Evolutionary conservation across 2,329 filamentous ascomycete species (phyloP), one percentile per base, ranked within the genome.

Genomic region (Basipetospora chlamydospora): DNA sequence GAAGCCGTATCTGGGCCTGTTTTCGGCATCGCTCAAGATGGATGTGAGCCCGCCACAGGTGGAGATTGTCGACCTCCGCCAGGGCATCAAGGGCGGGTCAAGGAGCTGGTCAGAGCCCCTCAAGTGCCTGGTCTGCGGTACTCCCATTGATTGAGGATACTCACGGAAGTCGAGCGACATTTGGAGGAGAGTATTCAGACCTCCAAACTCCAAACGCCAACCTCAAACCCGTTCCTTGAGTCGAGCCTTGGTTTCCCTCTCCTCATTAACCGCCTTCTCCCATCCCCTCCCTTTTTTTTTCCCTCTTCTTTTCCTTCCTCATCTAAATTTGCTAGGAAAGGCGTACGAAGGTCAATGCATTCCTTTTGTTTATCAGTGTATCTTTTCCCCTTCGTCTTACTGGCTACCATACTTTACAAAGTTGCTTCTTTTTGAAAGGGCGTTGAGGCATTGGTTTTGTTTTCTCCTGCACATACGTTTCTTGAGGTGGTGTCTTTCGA

Each of bases 101-200:
- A 70, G 66, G 49, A 55, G 52, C 8, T 75, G 70, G 70, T 63
- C 57, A 9, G 67, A 73, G 47, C 58, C 59, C 4, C 49, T 66
- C 22, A 51, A 56, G 33, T 75, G 70, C 42, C 56, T 73, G 25
- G 46, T 68, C 28, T 75, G 70, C 46, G 54, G 54, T 16, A 46
- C 54, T n/a, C 52, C 53, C 29, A 64, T 72, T 39, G 60, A 66
- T 38, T 66, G n/a, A n/a, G n/a, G n/a, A n/a, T n/a, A n/a, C n/a
- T n/a, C n/a, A n/a, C n/a, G n/a, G n/a, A n/a, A n/a, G n/a, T n/a
- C n/a, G n/a, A n/a, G n/a, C n/a, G n/a, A n/a, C n/a, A n/a, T n/a
- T n/a, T n/a, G n/a, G n/a, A n/a, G n/a, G n/a, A n/a, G n/a, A n/a
- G n/a, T n/a, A n/a, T n/a, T n/a, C n/a, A n/a, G n/a, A n/a, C n/a